Evolutionary conservation across 768 basidiomycete genomes (phyloP).

Genomic region (Chalciporus chontae): DNA sequence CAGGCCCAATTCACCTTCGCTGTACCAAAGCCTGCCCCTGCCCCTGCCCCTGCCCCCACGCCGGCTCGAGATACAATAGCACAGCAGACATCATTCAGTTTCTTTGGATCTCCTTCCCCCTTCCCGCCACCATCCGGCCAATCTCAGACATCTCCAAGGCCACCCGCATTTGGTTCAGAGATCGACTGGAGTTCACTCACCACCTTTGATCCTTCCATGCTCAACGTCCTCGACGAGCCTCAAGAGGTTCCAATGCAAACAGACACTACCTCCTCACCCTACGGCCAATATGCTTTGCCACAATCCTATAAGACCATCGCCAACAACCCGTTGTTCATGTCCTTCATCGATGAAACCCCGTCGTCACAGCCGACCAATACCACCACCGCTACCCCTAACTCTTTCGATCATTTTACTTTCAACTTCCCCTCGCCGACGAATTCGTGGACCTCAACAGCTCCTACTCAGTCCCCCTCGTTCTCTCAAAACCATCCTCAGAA

Average conservation of each 20-base stretch:
- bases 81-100: constrained; percentile 23
- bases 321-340: constrained; percentile 81
- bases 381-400: constrained; percentile 16
- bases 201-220: constrained; percentile 65
- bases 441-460: constrained; percentile 20
- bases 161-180: constrained; percentile 22
- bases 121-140: constrained; percentile 26
- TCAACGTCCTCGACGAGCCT: constrained; percentile 62
- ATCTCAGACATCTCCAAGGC: constrained; percentile 29
- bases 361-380: constrained; percentile 21
- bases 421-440: constrained; percentile 37
- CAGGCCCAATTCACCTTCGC: constrained; percentile 81
- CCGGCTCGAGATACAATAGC: constrained; percentile 19
- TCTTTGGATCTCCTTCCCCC: constrained; percentile 24
- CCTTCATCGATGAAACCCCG: constrained; percentile 60
- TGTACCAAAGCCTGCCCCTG: constrained; percentile 47
- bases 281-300: constrained; percentile 46
- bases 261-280: constrained; percentile 47
- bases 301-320: constrained; percentile 73
- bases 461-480: constrained; percentile 16
- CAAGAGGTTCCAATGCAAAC: constrained; percentile 56
- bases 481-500: constrained; percentile 14
- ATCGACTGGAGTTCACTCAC: constrained; percentile 65
- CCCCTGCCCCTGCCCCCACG: constrained; percentile 9
- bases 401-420: constrained; percentile 43